These are phyloP conservation scores for Chrysoporthe austroafricana DNA, from an alignment of 2,329 filamentous ascomycete species.

Conservation along the genomic window DNA sequence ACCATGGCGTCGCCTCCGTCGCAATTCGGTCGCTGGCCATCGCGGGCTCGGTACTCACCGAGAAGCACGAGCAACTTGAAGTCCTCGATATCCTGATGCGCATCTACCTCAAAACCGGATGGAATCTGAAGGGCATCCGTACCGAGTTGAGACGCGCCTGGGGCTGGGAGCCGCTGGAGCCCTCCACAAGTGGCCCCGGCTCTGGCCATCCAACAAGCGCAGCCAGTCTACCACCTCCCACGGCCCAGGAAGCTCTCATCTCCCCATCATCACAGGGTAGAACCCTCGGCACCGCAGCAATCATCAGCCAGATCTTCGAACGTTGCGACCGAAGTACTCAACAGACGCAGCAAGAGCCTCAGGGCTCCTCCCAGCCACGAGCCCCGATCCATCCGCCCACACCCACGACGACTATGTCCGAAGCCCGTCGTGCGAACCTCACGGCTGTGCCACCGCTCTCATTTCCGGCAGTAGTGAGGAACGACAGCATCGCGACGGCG, in stretches of 20 bases:
- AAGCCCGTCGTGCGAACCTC: conserved; percentile 20
- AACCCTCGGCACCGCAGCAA: conserved; percentile 6
- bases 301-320: conserved; percentile 21
- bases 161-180: conserved; percentile 63
- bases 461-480: neutral
- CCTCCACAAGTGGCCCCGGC: neutral
- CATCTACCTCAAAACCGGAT: conserved; percentile 77
- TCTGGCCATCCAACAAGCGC: conserved; percentile 1
- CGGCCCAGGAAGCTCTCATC: conserved; percentile 8
- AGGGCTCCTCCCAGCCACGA: conserved; percentile 23
- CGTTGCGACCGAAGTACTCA: conserved; percentile 11
- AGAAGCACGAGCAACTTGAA: conserved; percentile 76
- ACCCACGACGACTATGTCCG: conserved; percentile 23
- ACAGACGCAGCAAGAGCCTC: conserved; percentile 19
- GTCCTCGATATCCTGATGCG: conserved; percentile 76
- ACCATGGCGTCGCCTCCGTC: conserved; percentile 77
- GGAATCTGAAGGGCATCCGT: conserved; percentile 74
- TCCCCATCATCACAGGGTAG: conserved; percentile 15
- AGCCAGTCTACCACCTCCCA: conserved; percentile 3
- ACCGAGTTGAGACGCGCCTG: conserved; percentile 75
- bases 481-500: conserved; percentile 16
- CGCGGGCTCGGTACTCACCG: conserved; percentile 72
- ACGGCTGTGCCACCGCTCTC: neutral
- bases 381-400: conserved; percentile 30
- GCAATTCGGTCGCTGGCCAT: conserved; percentile 80